phyloP scores from a whole-genome alignment of 2,329 filamentous ascomycete species.

The Apiospora rasikravindrae region DNA sequence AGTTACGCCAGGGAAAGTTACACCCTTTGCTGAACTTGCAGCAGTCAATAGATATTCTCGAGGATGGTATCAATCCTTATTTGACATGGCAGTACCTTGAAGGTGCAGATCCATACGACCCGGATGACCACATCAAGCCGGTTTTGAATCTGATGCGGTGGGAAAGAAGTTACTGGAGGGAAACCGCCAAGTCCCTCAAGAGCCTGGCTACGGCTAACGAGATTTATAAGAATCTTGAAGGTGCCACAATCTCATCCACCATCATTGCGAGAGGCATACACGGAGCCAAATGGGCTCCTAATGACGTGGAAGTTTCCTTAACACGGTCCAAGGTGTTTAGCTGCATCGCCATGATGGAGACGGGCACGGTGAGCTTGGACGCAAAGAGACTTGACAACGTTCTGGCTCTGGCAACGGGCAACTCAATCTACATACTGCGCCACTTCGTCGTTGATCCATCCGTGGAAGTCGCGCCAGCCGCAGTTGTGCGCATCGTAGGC shows the following conservation, averaged over 20 bases:
- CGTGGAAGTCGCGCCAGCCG: background rate
- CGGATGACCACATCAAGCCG: background rate
- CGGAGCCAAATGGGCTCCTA: background rate
- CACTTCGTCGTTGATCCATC: slow-evolving; percentile 12
- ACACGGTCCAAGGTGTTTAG: slow-evolving; percentile 13
- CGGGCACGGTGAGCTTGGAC: slow-evolving; percentile 10
- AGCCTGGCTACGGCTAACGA: background rate
- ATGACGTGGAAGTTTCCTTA: background rate
- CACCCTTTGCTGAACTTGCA: background rate
- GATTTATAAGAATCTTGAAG: slow-evolving; percentile 13
- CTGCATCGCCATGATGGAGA: slow-evolving; percentile 22
- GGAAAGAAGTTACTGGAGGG: background rate
- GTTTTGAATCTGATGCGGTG: background rate
- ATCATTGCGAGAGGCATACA: background rate
- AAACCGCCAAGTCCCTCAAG: background rate
- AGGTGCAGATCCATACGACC: background rate
- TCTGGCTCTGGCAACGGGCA: slow-evolving; percentile 18
- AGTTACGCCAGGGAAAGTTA: background rate
- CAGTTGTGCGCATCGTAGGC: background rate
- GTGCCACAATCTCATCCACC: slow-evolving; percentile 15
- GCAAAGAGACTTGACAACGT: background rate
- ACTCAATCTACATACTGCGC: slow-evolving; percentile 18
- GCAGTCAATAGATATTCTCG: background rate
- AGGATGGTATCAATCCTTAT: background rate
- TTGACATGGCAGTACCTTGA: slow-evolving; percentile 16